These are phyloP conservation scores for Meyerozyma athensensis DNA, from an alignment of 1,139 yeast genomes.

Conservation along the genomic window DNA sequence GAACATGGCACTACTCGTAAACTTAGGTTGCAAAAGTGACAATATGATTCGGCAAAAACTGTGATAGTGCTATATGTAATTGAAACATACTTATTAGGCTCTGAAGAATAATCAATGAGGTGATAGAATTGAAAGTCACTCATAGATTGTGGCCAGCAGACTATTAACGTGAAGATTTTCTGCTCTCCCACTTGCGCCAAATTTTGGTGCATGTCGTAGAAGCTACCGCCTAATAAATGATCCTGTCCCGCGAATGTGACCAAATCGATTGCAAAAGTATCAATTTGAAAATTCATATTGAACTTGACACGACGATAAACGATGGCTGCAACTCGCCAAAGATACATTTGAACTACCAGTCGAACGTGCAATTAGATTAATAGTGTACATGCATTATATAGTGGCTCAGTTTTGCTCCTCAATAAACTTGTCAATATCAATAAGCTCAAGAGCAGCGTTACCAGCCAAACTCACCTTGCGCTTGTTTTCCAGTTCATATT, in stretches of 20 bases:
- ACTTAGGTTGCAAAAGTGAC: no score
- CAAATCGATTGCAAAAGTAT: not conserved
- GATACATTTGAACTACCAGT: no score
- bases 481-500: constrained; percentile 40
- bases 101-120: constrained; percentile 11
- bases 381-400: constrained; percentile 3
- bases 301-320: not conserved
- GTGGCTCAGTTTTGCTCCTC: constrained; percentile 48
- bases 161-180: not conserved
- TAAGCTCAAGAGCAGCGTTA: constrained; percentile 58
- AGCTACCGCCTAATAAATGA: not conserved
- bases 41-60: no score
- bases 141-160: constrained; percentile 7
- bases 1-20: no score
- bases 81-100: constrained; percentile 6
- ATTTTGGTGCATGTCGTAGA: not conserved
- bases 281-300: not conserved
- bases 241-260: not conserved
- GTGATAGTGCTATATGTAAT: no score
- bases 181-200: not conserved
- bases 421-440: constrained; percentile 65
- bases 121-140: constrained; percentile 7
- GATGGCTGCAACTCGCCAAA: not conserved
- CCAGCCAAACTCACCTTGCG: constrained; percentile 55
- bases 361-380: no score